Conservation (phyloP, 371 early-diverging fungal genomes). For the Catenaria anguillulae region DNA sequence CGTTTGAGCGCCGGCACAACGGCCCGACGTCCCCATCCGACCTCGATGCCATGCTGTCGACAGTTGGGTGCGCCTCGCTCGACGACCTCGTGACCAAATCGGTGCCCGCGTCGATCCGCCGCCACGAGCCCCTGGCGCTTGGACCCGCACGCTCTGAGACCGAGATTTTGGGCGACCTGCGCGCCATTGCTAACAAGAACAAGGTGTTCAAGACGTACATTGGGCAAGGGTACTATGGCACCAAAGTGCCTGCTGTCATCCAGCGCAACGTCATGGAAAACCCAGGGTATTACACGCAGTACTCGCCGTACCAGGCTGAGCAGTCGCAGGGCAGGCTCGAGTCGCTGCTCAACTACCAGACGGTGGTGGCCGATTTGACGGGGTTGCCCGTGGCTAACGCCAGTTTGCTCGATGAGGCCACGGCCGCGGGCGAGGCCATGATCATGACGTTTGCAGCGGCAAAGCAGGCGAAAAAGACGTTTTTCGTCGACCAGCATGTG, state of each 20-base stretch:
- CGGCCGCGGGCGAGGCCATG: constrained; percentile 96
- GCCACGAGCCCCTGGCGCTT: constrained; percentile 33
- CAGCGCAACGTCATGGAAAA: constrained; percentile 90
- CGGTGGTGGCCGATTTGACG: constrained; percentile 83
- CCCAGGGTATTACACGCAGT: constrained; percentile 93
- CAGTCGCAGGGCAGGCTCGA: constrained; percentile 96
- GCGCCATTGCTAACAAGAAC: constrained; percentile 73
- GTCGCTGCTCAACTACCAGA: constrained; percentile 89
- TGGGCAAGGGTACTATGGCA: constrained; percentile 86
- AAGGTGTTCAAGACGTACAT: constrained; percentile 77
- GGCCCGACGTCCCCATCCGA: constrained; percentile 49
- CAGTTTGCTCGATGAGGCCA: constrained; percentile 90
- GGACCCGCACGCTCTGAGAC: constrained; percentile 52
- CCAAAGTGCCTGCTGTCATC: constrained; percentile 82
- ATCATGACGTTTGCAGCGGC: constrained; percentile 61
- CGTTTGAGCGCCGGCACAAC: constrained; percentile 71
- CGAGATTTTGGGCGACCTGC: constrained; percentile 62
- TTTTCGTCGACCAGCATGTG: constrained; percentile 80
- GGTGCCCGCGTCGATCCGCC: constrained; percentile 67
- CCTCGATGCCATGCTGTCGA: constrained; percentile 57
- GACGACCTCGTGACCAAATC: constrained; percentile 67
- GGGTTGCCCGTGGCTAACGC: constrained; percentile 91
- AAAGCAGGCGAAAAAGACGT: constrained; percentile 57
- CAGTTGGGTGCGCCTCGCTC: constrained; percentile 54
- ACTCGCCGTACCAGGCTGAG: constrained; percentile 66